phyloP scores from a whole-genome alignment of 2,329 filamentous ascomycete species.

The Aspergillus aculeatus region DNA sequence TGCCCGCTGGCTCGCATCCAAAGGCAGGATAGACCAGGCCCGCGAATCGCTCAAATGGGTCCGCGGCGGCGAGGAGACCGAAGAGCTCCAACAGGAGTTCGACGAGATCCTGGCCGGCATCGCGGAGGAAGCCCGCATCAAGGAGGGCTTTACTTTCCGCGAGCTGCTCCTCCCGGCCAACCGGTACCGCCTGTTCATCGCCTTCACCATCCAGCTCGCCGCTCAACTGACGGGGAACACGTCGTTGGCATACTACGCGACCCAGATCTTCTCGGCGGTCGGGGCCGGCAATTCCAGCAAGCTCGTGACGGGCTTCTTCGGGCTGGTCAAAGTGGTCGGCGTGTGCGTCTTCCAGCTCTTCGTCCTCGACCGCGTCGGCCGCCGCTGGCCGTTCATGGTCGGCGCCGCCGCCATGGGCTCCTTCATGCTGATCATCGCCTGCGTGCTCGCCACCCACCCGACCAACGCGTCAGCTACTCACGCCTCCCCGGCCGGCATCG shows the following conservation, averaged over 20 bases:
- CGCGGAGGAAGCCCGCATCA: slow-evolving; percentile 47
- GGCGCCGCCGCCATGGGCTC: slow-evolving; percentile 52
- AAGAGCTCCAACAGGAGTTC: slow-evolving; percentile 36
- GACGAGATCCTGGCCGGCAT: slow-evolving; percentile 46
- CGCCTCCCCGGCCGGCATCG: slow-evolving; percentile 42
- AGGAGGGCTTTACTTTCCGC: slow-evolving; percentile 48
- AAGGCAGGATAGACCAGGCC: slow-evolving; percentile 48
- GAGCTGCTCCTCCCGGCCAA: slow-evolving; percentile 50
- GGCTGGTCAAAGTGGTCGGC: slow-evolving; percentile 52
- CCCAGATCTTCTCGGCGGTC: slow-evolving; percentile 53
- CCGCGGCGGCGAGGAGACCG: slow-evolving; percentile 46
- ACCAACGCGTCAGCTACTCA: slow-evolving; percentile 32
- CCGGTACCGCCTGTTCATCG: slow-evolving; percentile 49
- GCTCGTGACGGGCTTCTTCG: slow-evolving; percentile 55
- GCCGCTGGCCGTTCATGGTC: slow-evolving; percentile 49
- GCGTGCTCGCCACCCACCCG: slow-evolving; percentile 49
- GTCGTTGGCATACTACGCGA: slow-evolving; percentile 53
- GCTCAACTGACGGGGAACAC: slow-evolving; percentile 54
- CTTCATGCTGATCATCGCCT: slow-evolving; percentile 54
- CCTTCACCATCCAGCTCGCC: slow-evolving; percentile 52
- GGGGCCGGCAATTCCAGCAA: slow-evolving; percentile 50
- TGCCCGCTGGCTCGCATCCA: slow-evolving; percentile 49
- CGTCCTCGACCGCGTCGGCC: slow-evolving; percentile 52
- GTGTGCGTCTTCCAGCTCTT: slow-evolving; percentile 50
- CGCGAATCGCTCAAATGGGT: slow-evolving; percentile 53